Percentiles rank a stretch among this genome's conserved stretches.
Evolutionary conservation across 2,329 filamentous ascomycete genomes (phyloP).

Genomic region (Colletotrichum sp.): DNA sequence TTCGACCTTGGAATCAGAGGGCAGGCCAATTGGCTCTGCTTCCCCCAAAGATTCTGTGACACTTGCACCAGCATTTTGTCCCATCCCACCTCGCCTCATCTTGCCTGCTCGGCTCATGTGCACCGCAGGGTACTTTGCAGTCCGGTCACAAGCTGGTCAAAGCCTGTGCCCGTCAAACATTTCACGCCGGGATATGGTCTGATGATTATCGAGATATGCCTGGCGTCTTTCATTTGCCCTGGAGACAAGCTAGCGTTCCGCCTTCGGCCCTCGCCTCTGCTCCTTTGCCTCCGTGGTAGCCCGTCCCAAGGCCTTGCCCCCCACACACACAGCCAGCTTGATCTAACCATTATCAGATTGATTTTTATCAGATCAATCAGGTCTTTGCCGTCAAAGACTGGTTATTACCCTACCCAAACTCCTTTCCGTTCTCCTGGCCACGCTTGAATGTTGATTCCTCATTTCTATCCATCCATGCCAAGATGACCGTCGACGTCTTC

Average conservation of each 20-base stretch:
- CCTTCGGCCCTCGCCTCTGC: neutral
- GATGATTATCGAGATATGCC: slow-evolving; percentile 7
- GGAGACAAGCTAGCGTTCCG: neutral
- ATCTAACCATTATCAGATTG: slow-evolving; percentile 4
- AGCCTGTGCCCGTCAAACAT: neutral
- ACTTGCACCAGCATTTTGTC: neutral
- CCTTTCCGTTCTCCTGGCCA: neutral
- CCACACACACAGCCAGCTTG: neutral
- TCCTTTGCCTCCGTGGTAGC: neutral
- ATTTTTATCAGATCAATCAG: slow-evolving; percentile 8
- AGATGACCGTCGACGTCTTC: slow-evolving; percentile 73
- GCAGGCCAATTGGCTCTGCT: neutral
- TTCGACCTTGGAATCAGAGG: neutral
- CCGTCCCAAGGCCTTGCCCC: neutral
- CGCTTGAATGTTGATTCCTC: neutral
- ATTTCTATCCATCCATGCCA: neutral
- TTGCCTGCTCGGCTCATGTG: neutral
- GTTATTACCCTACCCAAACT: neutral
- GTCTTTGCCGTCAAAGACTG: neutral
- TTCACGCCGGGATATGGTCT: neutral
- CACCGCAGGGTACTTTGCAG: neutral
- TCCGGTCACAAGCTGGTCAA: neutral
- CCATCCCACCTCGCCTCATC: neutral
- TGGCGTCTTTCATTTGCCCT: neutral
- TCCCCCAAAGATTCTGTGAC: neutral